phyloP scores from a whole-genome alignment of 257 asterid species.

The Lavandula angustifolia region DNA sequence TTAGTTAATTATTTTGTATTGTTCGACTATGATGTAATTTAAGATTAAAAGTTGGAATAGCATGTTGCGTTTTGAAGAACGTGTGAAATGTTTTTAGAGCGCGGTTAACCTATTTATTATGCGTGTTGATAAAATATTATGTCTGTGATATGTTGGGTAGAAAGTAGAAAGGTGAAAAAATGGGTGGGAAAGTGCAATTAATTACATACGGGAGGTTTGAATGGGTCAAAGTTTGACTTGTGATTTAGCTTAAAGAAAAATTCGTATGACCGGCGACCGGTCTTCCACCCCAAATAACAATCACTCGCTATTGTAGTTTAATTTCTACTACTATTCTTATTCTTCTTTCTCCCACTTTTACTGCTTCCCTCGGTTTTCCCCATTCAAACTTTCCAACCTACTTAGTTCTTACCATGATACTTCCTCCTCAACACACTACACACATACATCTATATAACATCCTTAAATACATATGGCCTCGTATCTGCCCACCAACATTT shows the following conservation, averaged over 20 bases:
- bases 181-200: conserved; percentile 2
- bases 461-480: background rate
- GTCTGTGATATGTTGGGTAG: too few species aligned
- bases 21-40: too few species aligned
- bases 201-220: conserved; percentile 8
- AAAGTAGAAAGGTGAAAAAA: too few species aligned
- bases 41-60: too few species aligned
- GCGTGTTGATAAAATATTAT: too few species aligned
- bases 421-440: background rate
- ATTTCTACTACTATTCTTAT: too few species aligned
- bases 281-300: conserved; percentile 31
- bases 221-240: conserved; percentile 27
- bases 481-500: background rate
- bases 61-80: too few species aligned
- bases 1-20: too few species aligned
- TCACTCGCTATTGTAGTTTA: conserved; percentile 9
- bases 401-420: background rate
- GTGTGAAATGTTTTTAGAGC: too few species aligned
- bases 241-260: conserved; percentile 27
- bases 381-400: background rate
- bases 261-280: conserved; percentile 52
- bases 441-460: background rate
- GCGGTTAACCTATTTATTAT: too few species aligned
- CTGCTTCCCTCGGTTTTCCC: conserved; percentile 29
- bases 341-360: conserved; percentile 1